Evolutionary conservation across 331 rosid species (phyloP).

Genomic region (Quercus tomentella): DNA sequence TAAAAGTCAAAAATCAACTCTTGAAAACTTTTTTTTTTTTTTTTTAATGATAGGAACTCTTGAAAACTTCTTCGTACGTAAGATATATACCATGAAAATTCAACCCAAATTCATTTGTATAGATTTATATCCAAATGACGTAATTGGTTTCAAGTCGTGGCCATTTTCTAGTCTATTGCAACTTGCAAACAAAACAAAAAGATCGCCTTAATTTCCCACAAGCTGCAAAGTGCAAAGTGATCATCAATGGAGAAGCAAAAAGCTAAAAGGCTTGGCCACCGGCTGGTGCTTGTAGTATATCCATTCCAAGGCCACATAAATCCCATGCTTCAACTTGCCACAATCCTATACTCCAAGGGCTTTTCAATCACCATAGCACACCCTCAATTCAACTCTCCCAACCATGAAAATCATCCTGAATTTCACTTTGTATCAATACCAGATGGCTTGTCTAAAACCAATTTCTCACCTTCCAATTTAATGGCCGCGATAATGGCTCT

Average conservation of each 20-base stretch:
- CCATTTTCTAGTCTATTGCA: no score
- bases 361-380: conserved; percentile 33
- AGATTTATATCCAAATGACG: no score
- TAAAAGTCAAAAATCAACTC: no score
- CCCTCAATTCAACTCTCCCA: conserved; percentile 24
- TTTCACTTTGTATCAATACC: conserved; percentile 21
- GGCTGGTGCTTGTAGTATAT: conserved; percentile 20
- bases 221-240: background rate
- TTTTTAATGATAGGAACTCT: no score
- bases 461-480: background rate
- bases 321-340: conserved; percentile 38
- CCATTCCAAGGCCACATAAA: conserved; percentile 36
- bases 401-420: conserved; percentile 19
- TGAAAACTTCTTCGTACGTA: no score
- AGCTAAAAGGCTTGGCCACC: background rate
- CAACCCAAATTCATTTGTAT: no score
- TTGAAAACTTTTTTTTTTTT: no score
- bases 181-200: no score
- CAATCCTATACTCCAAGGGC: conserved; percentile 26
- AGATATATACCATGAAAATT: no score
- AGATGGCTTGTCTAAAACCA: background rate
- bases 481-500: background rate
- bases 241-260: background rate
- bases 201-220: no score
- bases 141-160: no score